Base-by-base conservation (phyloP, 1,139 yeast genomes). In the Sugiyamaella neomexicana region DNA sequence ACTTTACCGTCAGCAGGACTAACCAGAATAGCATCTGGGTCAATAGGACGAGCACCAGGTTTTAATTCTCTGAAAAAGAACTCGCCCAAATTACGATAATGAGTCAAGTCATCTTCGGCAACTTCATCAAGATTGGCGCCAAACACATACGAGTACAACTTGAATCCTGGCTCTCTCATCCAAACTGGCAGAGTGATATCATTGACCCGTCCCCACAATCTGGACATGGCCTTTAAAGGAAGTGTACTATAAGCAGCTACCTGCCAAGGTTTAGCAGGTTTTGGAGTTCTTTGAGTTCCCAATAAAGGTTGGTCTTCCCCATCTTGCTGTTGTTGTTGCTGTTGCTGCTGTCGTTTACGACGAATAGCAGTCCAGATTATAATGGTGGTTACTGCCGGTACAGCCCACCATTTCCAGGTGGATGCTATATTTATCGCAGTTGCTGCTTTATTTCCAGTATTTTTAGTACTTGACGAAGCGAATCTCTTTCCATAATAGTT, bases 1-100 rank as follows among this genome's bases (percentile, higher is more conserved):
- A 95, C 86, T 61, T 81, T 86, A 29, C 99, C 99, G 71, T 95
- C 99, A 49, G 97, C 85, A 2, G 99, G 99, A 37, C 95, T 85
- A 7, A 86, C 95, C 53, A 93, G 71, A 10, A 73, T 68, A 7
- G 84, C 76, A 16, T 79, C 79, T 16, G 70, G 66, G 52, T 83
- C 87, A 38, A 93, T 74, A 1, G 97, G 96, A 62, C 99, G 80
- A 0, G 79, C 83, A 17, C 89, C 96, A 0, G 93, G 89, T 62
- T 78, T 82, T 51, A 95, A 80, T 55, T 81, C 81, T 60, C 99
- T 78, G 72, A 90, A 93, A 71, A 95, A 95, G 65, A 95, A 95
- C 63, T 95, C 97, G 5, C 95, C 85, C 58, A 93, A 78, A 67
- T 95, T 95, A 46, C 78, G 77, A 72, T 86, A 93, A 51, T 85